A percentile compares a stretch with the other conserved stretches of the same genome.
Conservation (phyloP, 805 yeast species). For the Torulaspora gathmanii region DNA sequence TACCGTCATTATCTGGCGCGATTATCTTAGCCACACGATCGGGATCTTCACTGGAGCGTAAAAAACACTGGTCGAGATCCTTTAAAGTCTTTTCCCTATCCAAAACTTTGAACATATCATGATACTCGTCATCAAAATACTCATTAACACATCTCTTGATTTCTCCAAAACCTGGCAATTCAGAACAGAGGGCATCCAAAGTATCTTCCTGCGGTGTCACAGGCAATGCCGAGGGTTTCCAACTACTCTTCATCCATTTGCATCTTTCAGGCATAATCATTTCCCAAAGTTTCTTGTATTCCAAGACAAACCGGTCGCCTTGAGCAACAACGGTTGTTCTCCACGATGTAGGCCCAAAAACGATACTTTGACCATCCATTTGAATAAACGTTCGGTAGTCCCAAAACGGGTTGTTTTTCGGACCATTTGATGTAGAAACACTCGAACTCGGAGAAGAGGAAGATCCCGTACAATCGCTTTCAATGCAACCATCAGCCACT, state of each 20-base stretch:
- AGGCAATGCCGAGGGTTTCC: slow-evolving; percentile 1
- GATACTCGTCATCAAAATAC: slow-evolving; percentile 18
- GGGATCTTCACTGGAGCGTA: slow-evolving; percentile 2
- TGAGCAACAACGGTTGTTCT: slow-evolving; percentile 20
- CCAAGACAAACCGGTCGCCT: slow-evolving; percentile 18
- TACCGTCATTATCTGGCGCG: slow-evolving; percentile 17
- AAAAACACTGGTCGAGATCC: slow-evolving; percentile 16
- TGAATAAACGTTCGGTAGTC: slow-evolving; percentile 10
- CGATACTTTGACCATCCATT: slow-evolving; percentile 11
- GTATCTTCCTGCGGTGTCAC: slow-evolving; percentile 4
- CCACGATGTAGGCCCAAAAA: slow-evolving; percentile 33
- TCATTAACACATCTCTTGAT: slow-evolving; percentile 11
- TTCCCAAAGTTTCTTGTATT: slow-evolving; percentile 24
- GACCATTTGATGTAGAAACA: background rate
- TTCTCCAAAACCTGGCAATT: slow-evolving; percentile 16
- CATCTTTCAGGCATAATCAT: slow-evolving; percentile 22
- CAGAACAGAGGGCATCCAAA: slow-evolving; percentile 9
- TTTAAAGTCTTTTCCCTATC: slow-evolving; percentile 18
- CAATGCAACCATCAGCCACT: background rate
- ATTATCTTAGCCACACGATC: slow-evolving; percentile 6
- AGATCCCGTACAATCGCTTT: background rate
- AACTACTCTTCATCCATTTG: slow-evolving; percentile 14
- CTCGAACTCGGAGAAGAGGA: background rate
- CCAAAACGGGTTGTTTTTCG: slow-evolving; percentile 13
- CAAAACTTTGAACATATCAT: slow-evolving; percentile 16